phyloP scores from a whole-genome alignment of 2,329 filamentous ascomycete species.

The Trichothecium roseum region DNA sequence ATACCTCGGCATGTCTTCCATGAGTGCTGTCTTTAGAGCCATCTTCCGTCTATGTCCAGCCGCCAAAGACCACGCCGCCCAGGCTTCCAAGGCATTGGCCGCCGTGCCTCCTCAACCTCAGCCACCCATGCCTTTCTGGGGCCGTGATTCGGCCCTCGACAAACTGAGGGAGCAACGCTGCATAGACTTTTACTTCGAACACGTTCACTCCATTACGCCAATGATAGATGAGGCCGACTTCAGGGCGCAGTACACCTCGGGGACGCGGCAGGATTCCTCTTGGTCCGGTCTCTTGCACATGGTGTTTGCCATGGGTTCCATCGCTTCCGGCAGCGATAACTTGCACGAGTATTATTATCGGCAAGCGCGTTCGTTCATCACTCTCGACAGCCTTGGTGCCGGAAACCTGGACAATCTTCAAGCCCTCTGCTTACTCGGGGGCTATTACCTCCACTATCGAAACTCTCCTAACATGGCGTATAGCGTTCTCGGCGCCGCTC shows the following conservation, averaged over 20 bases:
- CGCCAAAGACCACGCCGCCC: constrained; percentile 15
- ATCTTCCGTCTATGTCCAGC: constrained; percentile 30
- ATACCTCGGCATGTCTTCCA: constrained; percentile 54
- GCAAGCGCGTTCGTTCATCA: constrained; percentile 41
- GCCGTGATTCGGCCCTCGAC: constrained; percentile 30
- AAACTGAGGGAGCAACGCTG: constrained; percentile 23
- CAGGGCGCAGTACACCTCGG: constrained; percentile 41
- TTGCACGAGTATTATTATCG: constrained; percentile 47
- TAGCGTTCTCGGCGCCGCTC: constrained; percentile 58
- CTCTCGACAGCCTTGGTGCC: constrained; percentile 42
- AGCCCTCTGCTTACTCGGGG: constrained; percentile 59
- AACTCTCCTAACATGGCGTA: constrained; percentile 71
- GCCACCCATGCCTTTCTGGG: constrained; percentile 21
- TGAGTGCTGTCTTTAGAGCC: constrained; percentile 50
- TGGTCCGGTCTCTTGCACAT: constrained; percentile 54
- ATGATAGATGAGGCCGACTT: constrained; percentile 51
- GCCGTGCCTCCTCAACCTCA: constrained; percentile 14
- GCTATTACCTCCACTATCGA: constrained; percentile 69
- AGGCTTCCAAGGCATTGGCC: constrained; percentile 13
- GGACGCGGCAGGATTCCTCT: constrained; percentile 40
- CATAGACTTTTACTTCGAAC: constrained; percentile 51
- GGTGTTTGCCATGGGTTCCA: constrained; percentile 50
- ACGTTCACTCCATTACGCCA: constrained; percentile 49
- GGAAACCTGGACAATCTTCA: constrained; percentile 66
- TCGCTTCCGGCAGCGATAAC: constrained; percentile 45